Base-by-base conservation (phyloP, 495 filamentous ascomycete species). In the Hapsidospora chrysogenum region DNA sequence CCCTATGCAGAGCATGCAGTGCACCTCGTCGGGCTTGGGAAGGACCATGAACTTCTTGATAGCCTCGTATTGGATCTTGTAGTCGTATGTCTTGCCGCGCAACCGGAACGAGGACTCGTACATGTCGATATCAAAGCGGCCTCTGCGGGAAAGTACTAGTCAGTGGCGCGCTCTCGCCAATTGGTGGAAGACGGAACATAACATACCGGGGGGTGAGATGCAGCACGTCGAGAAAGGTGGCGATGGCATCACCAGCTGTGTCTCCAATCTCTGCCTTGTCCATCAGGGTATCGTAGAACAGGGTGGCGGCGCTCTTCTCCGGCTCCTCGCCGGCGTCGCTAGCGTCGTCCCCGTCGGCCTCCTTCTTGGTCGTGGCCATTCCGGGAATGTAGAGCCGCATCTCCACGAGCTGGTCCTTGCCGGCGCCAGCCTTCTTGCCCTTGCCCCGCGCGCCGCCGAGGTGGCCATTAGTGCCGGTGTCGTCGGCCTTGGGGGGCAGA, bases 241-340 rank as follows among this genome's bases (percentile, higher is more conserved):
- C 92, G 58, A 82, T 92, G 3, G 87, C 93, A 51, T 95, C 89
- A 33, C 92, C 92, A 10, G 92, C 92, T 37, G 94, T 87, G 49
- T 99, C 86, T 26, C 92, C 92, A 57, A 99, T 95, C 66, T 99
- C 92, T 1, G 92, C 92, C 70, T 96, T 96, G 48, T 96, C 87
- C 66, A 94, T 94, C 3, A 99, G 68, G 0, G 84, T 89, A 52
- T 96, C 85, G 50, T 96, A 96, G 56, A 96, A 99, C 13, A 93
- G 63, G 38, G 81, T 85, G 11, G 92, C 92, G 2, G 87, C 87
- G 43, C 86, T 93, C 54, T 87, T 80, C 58, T 92, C 84, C 48
- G 92, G 80, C 17, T 64, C 70, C 15, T 64, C 70, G 30, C 74
- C 76, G 29, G 73, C 80, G 23, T 69, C 76, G 39, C 68, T 71